phyloP scores from a whole-genome alignment of 139 green algal genomes.

The Chlamydomonas sphaeroides region DNA sequence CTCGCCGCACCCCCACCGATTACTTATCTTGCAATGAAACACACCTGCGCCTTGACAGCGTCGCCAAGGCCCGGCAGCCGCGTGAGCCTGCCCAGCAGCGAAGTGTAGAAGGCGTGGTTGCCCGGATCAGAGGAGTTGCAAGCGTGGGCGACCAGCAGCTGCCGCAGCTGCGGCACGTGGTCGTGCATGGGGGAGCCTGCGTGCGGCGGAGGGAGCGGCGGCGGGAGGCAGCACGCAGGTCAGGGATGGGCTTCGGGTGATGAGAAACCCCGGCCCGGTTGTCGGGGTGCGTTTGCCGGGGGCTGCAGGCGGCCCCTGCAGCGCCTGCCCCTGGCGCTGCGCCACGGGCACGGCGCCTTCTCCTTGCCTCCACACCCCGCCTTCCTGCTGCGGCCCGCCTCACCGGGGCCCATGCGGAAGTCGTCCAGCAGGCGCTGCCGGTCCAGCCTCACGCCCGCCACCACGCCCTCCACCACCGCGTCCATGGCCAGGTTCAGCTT shows the following conservation, averaged over 20 bases:
- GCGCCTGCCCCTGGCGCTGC: no score
- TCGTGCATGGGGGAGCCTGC: not conserved
- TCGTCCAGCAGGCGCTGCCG: slow-evolving; percentile 36
- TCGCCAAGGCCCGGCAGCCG: not conserved
- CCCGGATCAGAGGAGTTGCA: not conserved
- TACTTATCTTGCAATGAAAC: not conserved
- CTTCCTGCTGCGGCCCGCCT: not conserved
- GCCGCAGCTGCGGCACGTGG: not conserved
- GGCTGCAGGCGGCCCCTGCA: not conserved
- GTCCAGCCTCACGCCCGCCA: slow-evolving; percentile 44
- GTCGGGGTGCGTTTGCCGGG: not conserved
- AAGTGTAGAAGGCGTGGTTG: slow-evolving; percentile 8
- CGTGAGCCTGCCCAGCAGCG: not conserved
- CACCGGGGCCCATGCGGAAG: slow-evolving; percentile 23
- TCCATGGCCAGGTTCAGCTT: slow-evolving; percentile 6
- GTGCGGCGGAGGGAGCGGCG: not conserved
- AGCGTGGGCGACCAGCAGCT: not conserved
- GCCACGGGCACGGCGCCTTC: not conserved
- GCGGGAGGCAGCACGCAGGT: not conserved
- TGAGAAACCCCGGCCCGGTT: not conserved
- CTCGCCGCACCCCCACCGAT: not conserved
- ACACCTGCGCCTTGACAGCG: slow-evolving; percentile 5
- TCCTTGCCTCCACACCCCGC: not conserved
- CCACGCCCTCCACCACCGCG: slow-evolving; percentile 41
- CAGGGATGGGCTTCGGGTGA: no score